A percentile compares a stretch with the other conserved stretches of the same genome.
Evolutionary conservation across 2,329 filamentous ascomycete species (phyloP).

Genomic region (Colletotrichum sublineola): DNA sequence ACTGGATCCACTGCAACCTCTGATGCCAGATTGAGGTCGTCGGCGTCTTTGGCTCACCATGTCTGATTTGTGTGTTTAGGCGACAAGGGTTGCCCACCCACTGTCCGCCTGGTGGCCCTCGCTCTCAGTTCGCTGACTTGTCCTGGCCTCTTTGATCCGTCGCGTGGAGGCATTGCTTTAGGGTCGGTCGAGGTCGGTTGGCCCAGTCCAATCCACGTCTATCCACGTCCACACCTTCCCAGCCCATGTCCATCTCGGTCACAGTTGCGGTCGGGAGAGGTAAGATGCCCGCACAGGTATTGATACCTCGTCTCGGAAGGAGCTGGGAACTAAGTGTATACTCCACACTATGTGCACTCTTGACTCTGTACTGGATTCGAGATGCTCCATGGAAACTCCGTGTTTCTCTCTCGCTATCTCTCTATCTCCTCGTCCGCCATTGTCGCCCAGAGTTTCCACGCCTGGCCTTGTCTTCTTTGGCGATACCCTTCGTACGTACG

Average conservation of each 20-base stretch:
- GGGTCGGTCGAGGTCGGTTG: slow-evolving; percentile 36
- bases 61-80: slow-evolving; percentile 26
- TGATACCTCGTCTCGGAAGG: slow-evolving; percentile 17
- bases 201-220: slow-evolving; percentile 25
- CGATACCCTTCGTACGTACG: not conserved
- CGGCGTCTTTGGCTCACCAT: slow-evolving; percentile 11
- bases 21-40: not conserved
- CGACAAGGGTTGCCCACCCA: slow-evolving; percentile 27
- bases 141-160: slow-evolving; percentile 34
- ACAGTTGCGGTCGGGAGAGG: slow-evolving; percentile 38
- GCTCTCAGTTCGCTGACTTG: slow-evolving; percentile 26
- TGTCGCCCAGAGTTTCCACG: not conserved
- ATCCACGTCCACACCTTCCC: slow-evolving; percentile 7
- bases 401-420: not conserved
- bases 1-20: slow-evolving; percentile 16
- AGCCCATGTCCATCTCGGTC: slow-evolving; percentile 30
- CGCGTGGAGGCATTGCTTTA: slow-evolving; percentile 22
- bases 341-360: not conserved
- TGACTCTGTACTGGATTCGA: not conserved
- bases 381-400: not conserved
- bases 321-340: not conserved
- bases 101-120: slow-evolving; percentile 25
- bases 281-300: slow-evolving; percentile 24
- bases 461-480: slow-evolving; percentile 12
- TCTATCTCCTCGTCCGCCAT: not conserved